Percentiles rank a stretch among this genome's conserved stretches.
Evolutionary conservation across 345 rosid genomes (phyloP).

Genomic region (Salix suchowensis): DNA sequence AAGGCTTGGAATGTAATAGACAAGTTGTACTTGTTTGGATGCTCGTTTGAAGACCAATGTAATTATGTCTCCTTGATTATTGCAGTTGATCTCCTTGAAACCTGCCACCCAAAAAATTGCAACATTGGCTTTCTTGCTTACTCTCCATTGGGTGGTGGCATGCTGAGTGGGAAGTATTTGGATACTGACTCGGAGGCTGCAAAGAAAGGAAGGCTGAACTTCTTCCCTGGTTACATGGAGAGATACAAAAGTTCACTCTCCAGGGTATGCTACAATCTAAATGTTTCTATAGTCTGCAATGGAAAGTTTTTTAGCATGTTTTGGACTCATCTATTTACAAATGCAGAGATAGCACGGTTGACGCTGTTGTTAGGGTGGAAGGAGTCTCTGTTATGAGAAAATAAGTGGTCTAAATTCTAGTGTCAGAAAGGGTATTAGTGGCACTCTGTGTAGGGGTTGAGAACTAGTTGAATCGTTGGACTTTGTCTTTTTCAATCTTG

Average conservation of each 20-base stretch:
- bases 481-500: neutral
- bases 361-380: neutral
- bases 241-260: conserved; percentile 65
- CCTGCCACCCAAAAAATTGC: conserved; percentile 80
- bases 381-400: neutral
- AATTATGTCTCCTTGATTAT: conserved; percentile 3
- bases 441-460: neutral
- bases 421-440: neutral
- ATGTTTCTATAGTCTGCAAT: neutral
- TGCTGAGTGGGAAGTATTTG: conserved; percentile 71
- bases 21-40: neutral
- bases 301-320: neutral
- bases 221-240: conserved; percentile 87
- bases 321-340: neutral
- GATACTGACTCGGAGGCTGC: conserved; percentile 56
- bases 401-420: neutral
- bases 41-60: neutral
- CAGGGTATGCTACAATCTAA: conserved; percentile 41
- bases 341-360: neutral
- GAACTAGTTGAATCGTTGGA: neutral
- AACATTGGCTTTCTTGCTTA: conserved; percentile 78
- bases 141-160: conserved; percentile 79
- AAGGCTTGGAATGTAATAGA: too few relatives aligned
- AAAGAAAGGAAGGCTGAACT: conserved; percentile 65
- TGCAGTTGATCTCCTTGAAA: conserved; percentile 88